Evolutionary conservation across 2,329 filamentous ascomycete species (phyloP), one percentile per base, ranked within the genome.

Genomic region (Pezicula carpinea): DNA sequence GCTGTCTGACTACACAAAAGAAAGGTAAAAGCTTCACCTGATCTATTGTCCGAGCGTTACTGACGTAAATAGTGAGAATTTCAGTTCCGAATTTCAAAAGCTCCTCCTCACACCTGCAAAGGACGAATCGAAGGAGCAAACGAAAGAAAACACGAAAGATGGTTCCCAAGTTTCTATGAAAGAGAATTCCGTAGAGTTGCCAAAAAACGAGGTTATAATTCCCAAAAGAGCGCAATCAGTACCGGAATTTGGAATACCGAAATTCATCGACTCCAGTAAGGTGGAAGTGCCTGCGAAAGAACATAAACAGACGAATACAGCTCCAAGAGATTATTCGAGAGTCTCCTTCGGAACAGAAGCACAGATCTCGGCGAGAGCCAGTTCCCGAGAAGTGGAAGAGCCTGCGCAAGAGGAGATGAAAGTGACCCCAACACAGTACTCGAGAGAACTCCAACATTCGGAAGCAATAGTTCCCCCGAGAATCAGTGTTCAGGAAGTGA

Each of bases 1-100:
- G 11, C 42, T 58, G 23, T 45, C 46, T 15, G 47, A 51, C 8
- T 57, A 51, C 32, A 32, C 39, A 5, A 53, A 50, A 31, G 46
- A 54, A 23, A 48, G 45, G 55, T 56, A 44, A 46, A 43, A 18
- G 10, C 26, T 18, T 32, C 1, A 19, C 19, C n/a, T 14, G 3
- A 11, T 29, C 40, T 15, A 43, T 46, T 35, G 4, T 41, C 18
- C 18, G 18, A 31, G 6, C 23, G 19, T 26, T 17, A 15, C n/a
- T 45, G 21, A 43, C 26, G 14, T 35, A 4, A 39, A 6, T 29
- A 56, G 53, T 42, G 52, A 50, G 15, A 47, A 43, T 29, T 43
- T 19, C 17, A 41, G 36, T 49, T 43, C 47, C 22, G 41, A 31
- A 18, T 18, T 41, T 18, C 33, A 44, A 43, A 21, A n/a, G 35